A percentile compares a stretch with the other conserved stretches of the same genome.
phyloP scores from a whole-genome alignment of 2,329 filamentous ascomycete genomes.

The Emmonsiellopsis sp. region DNA sequence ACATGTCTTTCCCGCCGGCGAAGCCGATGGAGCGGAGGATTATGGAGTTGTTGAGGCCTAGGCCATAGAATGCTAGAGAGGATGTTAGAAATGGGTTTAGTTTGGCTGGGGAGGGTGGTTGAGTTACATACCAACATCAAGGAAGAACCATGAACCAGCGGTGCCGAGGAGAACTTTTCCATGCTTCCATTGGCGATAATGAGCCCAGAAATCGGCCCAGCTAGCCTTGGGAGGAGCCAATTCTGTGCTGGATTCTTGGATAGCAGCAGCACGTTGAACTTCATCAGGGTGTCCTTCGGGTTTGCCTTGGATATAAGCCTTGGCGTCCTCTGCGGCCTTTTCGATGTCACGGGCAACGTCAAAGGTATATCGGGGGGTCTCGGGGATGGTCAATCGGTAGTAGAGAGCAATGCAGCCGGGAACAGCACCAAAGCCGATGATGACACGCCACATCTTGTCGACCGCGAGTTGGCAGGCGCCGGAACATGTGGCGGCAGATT shows the following conservation, averaged over 20 bases:
- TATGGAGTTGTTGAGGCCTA: conserved; percentile 66
- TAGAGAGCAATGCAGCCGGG: conserved; percentile 75
- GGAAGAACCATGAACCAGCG: conserved; percentile 75
- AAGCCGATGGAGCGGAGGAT: conserved; percentile 67
- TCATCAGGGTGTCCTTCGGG: conserved; percentile 58
- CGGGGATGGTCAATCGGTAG: conserved; percentile 78
- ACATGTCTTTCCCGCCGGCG: conserved; percentile 54
- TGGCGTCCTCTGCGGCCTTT: conserved; percentile 63
- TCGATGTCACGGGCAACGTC: conserved; percentile 68
- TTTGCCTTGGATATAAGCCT: conserved; percentile 59
- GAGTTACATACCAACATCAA: conserved; percentile 47
- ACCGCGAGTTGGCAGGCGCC: conserved; percentile 59
- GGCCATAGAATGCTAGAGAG: conserved; percentile 52
- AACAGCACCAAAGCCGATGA: conserved; percentile 73
- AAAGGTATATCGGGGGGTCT: conserved; percentile 82
- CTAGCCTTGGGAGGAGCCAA: conserved; percentile 62
- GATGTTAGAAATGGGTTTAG: conserved; percentile 5
- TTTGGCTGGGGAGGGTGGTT: too few relatives aligned
- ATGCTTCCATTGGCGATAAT: conserved; percentile 65
- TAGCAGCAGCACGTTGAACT: conserved; percentile 51
- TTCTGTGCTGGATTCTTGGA: conserved; percentile 44
- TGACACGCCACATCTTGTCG: conserved; percentile 78
- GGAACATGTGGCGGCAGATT: conserved; percentile 49
- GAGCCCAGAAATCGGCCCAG: conserved; percentile 59
- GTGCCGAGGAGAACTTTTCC: conserved; percentile 67